Conservation (phyloP, 2,329 filamentous ascomycete species). For the Trichoderma sp. region DNA sequence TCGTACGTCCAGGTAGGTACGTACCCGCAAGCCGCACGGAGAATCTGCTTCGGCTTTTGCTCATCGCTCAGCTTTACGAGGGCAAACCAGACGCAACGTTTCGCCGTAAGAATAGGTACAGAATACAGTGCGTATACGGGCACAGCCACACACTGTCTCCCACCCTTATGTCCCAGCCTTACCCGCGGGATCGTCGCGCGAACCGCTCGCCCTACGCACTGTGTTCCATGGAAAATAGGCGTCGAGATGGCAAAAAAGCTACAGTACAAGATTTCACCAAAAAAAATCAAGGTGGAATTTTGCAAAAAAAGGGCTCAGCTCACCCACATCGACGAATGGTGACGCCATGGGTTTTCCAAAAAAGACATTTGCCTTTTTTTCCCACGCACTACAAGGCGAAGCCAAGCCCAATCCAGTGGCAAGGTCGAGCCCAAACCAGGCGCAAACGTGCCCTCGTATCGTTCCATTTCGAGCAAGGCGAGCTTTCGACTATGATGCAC, state of each 20-base stretch:
- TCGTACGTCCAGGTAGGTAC: background rate
- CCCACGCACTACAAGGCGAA: background rate
- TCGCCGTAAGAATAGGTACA: background rate
- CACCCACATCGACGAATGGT: background rate
- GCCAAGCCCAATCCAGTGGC: background rate
- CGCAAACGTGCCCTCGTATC: conserved; percentile 4
- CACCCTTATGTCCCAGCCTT: background rate
- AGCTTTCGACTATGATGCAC: background rate
- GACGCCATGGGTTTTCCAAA: conserved; percentile 13
- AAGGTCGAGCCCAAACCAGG: background rate
- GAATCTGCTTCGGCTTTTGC: background rate
- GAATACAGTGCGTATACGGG: background rate
- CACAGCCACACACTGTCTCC: background rate
- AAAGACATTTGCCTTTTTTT: background rate
- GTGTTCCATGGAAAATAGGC: background rate
- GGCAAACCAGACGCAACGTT: conserved; percentile 4
- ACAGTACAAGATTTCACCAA: background rate
- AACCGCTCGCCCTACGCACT: background rate
- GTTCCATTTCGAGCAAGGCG: background rate
- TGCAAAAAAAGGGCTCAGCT: background rate
- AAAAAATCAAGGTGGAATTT: background rate
- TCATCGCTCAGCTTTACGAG: background rate
- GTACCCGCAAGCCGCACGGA: background rate
- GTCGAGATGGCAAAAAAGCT: background rate
- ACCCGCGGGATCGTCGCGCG: background rate